Base-by-base conservation (phyloP, 768 basidiomycete genomes). In the Cyclocybe aegerita region DNA sequence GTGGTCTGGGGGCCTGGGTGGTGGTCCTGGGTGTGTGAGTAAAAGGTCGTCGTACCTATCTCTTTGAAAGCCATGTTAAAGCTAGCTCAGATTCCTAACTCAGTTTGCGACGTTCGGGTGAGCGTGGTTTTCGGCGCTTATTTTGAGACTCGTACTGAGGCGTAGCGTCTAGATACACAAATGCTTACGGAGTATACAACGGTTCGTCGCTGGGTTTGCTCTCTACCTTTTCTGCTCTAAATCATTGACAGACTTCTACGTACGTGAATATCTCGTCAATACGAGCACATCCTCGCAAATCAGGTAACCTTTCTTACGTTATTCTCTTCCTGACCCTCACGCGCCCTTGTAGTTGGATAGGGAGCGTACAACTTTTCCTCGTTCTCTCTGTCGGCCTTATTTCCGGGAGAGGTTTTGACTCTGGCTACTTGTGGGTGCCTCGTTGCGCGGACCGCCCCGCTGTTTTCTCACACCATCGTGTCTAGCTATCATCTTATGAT, bases 91-190 rank as follows among this genome's bases (percentile, higher is more conserved):
- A 17, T 73, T 69, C 59, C 50, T 76, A 11, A 52, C 66, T n/a
- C 74, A 77, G 53, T 71, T 75, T 50, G 66, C 66, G 35, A 70
- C 73, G 11, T 77, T 78, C 59, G 77, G 77, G 71, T 75, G 52
- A 30, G 51, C 49, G 6, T 12, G 14, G 33, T 53, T 23, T n/a
- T 14, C 9, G 10, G 12, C 3, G 17, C 12, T 17, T 17, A 1
- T 49, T 43, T 17, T 38, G 34, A 11, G 9, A 2, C 33, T 11
- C 29, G 30, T 7, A 12, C 9, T 7, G n/a, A 29, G 16, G 38
- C 23, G 23, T 23, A 23, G 5, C 4, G 5, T 5, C 9, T 34
- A 67, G 66, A 38, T 67, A 67, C 46, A 62, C 60, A 10, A 65
- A 67, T 44, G 60, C 63, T 9, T 62, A 65, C 53, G 66, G 66